A percentile compares a stretch with the other conserved stretches of the same genome.
Evolutionary conservation across 2,329 filamentous ascomycete species (phyloP).

Genomic region (Aciculosporium take): DNA sequence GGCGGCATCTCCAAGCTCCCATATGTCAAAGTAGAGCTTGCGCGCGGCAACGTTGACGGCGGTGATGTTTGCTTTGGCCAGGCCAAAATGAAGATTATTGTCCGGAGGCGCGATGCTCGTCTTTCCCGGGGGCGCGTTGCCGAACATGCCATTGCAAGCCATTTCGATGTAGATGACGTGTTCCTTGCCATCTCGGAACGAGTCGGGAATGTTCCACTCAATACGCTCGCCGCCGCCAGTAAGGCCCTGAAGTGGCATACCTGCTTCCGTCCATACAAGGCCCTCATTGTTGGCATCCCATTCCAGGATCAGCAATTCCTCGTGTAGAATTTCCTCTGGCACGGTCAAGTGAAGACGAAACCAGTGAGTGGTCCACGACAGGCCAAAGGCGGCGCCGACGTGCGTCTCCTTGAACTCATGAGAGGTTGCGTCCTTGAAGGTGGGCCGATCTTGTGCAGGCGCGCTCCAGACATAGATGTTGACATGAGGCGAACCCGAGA

Average conservation of each 20-base stretch:
- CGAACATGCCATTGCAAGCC: conserved; percentile 98
- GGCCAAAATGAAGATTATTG: conserved; percentile 66
- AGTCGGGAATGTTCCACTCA: conserved; percentile 79
- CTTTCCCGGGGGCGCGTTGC: conserved; percentile 73
- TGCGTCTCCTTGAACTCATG: conserved; percentile 62
- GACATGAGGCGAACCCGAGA: conserved; percentile 58
- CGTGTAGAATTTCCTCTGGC: conserved; percentile 55
- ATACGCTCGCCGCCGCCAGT: conserved; percentile 78
- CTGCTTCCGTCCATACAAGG: conserved; percentile 83
- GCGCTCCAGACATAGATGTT: conserved; percentile 79
- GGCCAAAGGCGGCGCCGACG: conserved; percentile 71
- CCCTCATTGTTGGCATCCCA: conserved; percentile 95
- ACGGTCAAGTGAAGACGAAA: conserved; percentile 74
- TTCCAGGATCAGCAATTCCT: conserved; percentile 81
- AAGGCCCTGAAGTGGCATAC: conserved; percentile 79
- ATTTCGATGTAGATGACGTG: conserved; percentile 94
- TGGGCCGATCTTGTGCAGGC: conserved; percentile 63
- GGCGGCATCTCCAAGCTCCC: conserved; percentile 88
- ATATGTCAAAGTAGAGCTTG: conserved; percentile 78
- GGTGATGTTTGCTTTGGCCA: conserved; percentile 70
- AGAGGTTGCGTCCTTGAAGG: conserved; percentile 68
- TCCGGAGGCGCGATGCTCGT: conserved; percentile 69
- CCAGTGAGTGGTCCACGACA: conserved; percentile 97
- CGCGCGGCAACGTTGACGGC: conserved; percentile 78
- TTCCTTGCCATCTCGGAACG: conserved; percentile 70